Conservation (phyloP, 176 grass and related monocot genomes). For the Oryza glaberrima region DNA sequence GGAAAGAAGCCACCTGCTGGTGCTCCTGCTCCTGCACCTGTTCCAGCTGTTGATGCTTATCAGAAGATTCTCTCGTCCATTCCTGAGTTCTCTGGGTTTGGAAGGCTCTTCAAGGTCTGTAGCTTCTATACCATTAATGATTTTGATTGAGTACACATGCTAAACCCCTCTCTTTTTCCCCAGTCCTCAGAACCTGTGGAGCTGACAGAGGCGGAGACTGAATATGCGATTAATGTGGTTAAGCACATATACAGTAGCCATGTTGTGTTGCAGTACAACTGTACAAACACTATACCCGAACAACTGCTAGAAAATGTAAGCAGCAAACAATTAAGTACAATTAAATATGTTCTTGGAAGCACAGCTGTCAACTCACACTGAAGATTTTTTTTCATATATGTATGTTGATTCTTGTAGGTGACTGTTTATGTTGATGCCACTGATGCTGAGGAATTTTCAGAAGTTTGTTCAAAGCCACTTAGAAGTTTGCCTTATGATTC, state of each 20-base stretch:
- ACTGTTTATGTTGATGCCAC: slow-evolving; percentile 81
- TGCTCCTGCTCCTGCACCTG: slow-evolving; percentile 50
- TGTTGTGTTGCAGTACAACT: slow-evolving; percentile 94
- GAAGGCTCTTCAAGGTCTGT: slow-evolving; percentile 88
- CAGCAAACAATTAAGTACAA: neutral
- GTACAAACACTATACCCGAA: slow-evolving; percentile 87
- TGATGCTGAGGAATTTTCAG: slow-evolving; percentile 83
- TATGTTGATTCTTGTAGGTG: slow-evolving; percentile 59
- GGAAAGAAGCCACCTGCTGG: slow-evolving; percentile 73
- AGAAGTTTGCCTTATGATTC: slow-evolving; percentile 75
- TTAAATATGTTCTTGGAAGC: slow-evolving; percentile 34
- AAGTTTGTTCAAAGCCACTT: slow-evolving; percentile 76
- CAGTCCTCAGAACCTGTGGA: slow-evolving; percentile 88
- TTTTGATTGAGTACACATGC: slow-evolving; percentile 30
- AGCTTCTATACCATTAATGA: slow-evolving; percentile 20
- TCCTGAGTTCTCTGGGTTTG: slow-evolving; percentile 82
- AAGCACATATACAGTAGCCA: slow-evolving; percentile 88
- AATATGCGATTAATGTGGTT: slow-evolving; percentile 89
- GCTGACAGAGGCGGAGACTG: slow-evolving; percentile 92
- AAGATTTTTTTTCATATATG: slow-evolving; percentile 29
- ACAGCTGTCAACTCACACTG: slow-evolving; percentile 13
- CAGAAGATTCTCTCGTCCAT: slow-evolving; percentile 92
- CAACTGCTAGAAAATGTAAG: slow-evolving; percentile 92
- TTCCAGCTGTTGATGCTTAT: slow-evolving; percentile 78
- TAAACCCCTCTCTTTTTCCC: slow-evolving; percentile 31